Base-by-base conservation (phyloP, 345 rosid genomes). In the Hibiscus tridactylites region DNA sequence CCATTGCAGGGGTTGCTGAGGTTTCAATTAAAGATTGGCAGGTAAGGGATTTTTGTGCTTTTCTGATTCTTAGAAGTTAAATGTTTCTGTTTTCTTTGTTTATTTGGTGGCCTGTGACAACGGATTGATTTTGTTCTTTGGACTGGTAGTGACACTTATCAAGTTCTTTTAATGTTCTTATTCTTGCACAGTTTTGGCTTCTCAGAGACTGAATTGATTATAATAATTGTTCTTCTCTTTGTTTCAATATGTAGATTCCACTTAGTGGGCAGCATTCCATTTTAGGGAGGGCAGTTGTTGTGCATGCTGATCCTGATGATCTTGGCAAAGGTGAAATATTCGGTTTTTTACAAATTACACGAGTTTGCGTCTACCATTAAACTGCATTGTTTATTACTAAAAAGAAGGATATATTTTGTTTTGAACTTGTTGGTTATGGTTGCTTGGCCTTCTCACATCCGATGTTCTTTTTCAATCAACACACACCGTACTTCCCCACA, bases 281-380 rank as follows among this genome's bases (percentile, higher is more conserved):
- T 61, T 61, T 95, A 50, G 99, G 99, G 74, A 85, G 97, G 81
- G 97, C 90, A 0, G 96, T 91, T 17, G 99, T 91, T 61, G 96
- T 90, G 61, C 99, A 95, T 63, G 88, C 85, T 44, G 97, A 88
- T 82, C 89, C 90, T 17, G 97, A 95, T 81, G 99, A 95, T 87
- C 96, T 91, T 75, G 99, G 99, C 26, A 88, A 76, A 84, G 93
- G 93, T 92, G 65, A 73, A 49, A 8, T 26, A 19, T 53, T 57
- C 11, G 46, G 21, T 15, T 71, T 70, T 70, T 60, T 53, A 17
- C 73, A 71, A 12, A 13, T 68, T 67, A 21, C 49, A 46, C 26
- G 28, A 79, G 53, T 73, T 71, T 79, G 29, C n/a, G 46, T 44
- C n/a, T 54, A 49, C 16, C 21, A 46, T 35, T 5, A 62, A 24